These are phyloP conservation scores for Serendipita sp. DNA, from an alignment of 768 basidiomycete species.

Conservation along the genomic window DNA sequence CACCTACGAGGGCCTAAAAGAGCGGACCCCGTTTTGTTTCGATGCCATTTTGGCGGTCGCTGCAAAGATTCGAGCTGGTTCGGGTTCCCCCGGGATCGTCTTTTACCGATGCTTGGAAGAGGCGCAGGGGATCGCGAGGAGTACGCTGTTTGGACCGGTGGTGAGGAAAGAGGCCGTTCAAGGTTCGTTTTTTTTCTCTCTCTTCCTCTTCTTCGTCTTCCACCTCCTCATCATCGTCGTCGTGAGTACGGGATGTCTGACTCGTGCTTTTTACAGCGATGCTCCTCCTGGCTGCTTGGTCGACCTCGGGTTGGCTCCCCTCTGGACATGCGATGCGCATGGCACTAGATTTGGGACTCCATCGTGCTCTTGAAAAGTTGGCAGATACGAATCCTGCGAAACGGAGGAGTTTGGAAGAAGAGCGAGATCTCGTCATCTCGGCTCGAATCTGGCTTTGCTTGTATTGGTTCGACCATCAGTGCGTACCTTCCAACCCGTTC, in stretches of 20 bases:
- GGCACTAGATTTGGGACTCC: conserved; percentile 85
- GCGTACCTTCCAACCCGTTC: conserved; percentile 17
- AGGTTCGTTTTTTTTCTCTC: conserved; percentile 29
- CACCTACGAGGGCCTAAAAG: conserved; percentile 81
- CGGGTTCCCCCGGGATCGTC: conserved; percentile 64
- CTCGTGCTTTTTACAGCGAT: conserved; percentile 37
- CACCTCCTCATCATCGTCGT: no score
- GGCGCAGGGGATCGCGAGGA: conserved; percentile 88
- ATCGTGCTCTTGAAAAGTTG: conserved; percentile 82
- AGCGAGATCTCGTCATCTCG: conserved; percentile 79
- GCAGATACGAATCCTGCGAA: conserved; percentile 33
- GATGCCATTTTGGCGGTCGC: conserved; percentile 87
- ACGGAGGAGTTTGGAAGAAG: conserved; percentile 52
- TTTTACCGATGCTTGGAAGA: conserved; percentile 89
- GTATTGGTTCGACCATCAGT: conserved; percentile 96
- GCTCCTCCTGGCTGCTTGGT: conserved; percentile 49
- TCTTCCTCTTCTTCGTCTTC: background rate
- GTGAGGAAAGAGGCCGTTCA: conserved; percentile 91
- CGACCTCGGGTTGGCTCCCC: conserved; percentile 47
- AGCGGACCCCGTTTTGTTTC: conserved; percentile 90
- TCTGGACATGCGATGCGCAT: conserved; percentile 86
- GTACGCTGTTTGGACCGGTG: conserved; percentile 83
- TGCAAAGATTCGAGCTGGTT: conserved; percentile 80
- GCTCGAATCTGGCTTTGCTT: conserved; percentile 88
- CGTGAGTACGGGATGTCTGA: background rate